Base-by-base conservation (phyloP, 2,329 filamentous ascomycete species). In the Phoma herbarum region DNA sequence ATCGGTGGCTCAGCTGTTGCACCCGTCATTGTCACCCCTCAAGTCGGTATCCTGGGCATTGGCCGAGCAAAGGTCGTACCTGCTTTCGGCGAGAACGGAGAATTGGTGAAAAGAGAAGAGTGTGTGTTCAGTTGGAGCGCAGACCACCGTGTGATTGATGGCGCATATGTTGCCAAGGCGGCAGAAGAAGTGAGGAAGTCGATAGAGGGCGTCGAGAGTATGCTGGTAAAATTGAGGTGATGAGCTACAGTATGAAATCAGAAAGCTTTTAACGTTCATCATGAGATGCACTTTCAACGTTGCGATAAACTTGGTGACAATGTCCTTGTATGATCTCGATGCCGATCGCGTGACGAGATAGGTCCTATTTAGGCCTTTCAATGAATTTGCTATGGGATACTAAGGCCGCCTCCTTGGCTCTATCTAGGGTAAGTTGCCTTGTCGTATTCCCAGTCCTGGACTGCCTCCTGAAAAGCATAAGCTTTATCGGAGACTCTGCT, bases 51-150 rank as follows among this genome's bases (percentile, higher is more conserved):
- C 72, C 78, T 99, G 26, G 95, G 94, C 11, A 84, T 99, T 28
- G 95, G 95, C 5, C 88, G 90, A 66, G 87, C 93, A 76, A 90
- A 89, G 68, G 85, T 86, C 1, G 85, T 97, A 29, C 95, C 95
- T 11, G 90, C 92, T 2, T 98, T 98, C 77, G 79, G 78, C 23
- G 77, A 79, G 60, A 68, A 78, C 39, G 81, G 77, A 2, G 75
- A 78, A 74, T 81, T 98, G 12, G 84, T 93, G 12, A 88, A 86
- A 78, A 91, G 88, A 76, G 89, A 96, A 71, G 85, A 96, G 61
- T 89, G 90, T 75, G 93, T 96, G 73, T 92, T 98, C 69, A 98
- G 93, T 79, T 98, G 94, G 94, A 94, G 91, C 76, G 94, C 94
- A 6, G 93, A 98, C 78, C 95, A 99, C 78, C 84, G 95, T 20